These are phyloP conservation scores for Pseudogymnoascus sp. DNA, from an alignment of 2,329 filamentous ascomycete species.

Conservation along the genomic window DNA sequence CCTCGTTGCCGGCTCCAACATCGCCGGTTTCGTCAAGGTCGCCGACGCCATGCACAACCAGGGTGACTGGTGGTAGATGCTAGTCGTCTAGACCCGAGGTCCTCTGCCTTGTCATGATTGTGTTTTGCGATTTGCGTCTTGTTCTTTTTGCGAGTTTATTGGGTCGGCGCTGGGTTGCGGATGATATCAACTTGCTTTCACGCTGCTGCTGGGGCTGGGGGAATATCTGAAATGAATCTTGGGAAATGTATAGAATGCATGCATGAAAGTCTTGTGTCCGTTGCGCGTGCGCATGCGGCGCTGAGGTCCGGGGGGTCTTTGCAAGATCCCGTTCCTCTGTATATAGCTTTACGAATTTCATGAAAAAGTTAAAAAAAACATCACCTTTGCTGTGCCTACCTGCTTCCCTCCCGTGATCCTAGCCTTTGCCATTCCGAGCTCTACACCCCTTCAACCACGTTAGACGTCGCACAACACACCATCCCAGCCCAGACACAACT, in stretches of 20 bases:
- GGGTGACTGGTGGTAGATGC: constrained; percentile 74
- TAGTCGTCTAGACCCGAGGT: not conserved
- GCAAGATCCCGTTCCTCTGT: not conserved
- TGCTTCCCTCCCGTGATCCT: not conserved
- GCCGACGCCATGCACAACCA: constrained; percentile 90
- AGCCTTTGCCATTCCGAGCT: not conserved
- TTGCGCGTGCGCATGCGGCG: not conserved
- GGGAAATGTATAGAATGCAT: constrained; percentile 3
- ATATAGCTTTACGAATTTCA: constrained; percentile 6
- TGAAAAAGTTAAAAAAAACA: not conserved
- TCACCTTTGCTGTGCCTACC: not conserved
- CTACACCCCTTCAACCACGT: not conserved
- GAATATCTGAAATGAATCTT: constrained; percentile 2
- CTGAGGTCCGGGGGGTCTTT: not conserved
- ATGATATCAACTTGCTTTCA: constrained; percentile 9
- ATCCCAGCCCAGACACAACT: not conserved
- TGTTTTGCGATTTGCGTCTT: not conserved
- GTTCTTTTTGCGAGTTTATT: not conserved
- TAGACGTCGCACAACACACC: not conserved
- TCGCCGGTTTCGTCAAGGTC: constrained; percentile 96
- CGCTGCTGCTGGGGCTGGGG: constrained; percentile 1
- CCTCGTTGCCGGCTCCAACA: constrained; percentile 89
- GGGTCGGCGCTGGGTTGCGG: not conserved
- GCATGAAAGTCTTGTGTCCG: not conserved
- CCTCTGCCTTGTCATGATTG: not conserved